phyloP scores from a whole-genome alignment of 164 flowering plant genomes.

The Echeveria elegans region DNA sequence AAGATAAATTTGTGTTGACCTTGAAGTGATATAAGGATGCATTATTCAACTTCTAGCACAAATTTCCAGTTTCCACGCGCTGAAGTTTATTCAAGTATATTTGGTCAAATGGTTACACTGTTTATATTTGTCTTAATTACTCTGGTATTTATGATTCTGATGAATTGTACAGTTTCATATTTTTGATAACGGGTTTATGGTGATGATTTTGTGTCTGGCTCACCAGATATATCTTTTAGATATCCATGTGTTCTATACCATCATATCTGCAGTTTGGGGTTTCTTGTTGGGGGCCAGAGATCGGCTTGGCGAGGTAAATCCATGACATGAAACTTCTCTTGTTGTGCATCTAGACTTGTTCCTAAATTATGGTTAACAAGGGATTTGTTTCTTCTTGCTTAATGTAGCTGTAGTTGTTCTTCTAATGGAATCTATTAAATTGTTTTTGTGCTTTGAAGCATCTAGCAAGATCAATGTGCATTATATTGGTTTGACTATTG shows the following conservation, averaged over 20 bases:
- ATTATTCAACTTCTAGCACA: background rate
- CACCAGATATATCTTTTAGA: conserved; percentile 87
- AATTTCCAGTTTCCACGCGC: no score
- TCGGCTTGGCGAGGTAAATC: conserved; percentile 84
- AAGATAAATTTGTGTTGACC: no score
- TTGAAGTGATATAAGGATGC: background rate
- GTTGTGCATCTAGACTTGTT: background rate
- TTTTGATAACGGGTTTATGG: background rate
- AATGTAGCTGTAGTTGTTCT: background rate
- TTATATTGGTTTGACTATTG: background rate
- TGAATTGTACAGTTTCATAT: background rate
- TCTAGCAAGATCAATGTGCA: background rate
- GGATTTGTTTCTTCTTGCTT: background rate
- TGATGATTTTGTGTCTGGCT: background rate
- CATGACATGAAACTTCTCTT: background rate
- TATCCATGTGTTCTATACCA: conserved; percentile 66
- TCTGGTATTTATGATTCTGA: background rate
- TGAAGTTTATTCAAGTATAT: no score
- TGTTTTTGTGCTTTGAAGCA: background rate
- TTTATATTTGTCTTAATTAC: background rate
- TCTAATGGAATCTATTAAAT: background rate
- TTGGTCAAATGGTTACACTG: background rate
- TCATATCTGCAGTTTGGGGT: conserved; percentile 74
- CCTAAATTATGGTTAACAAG: background rate
- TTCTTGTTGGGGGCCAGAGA: conserved; percentile 94